Conservation (phyloP, 2,329 filamentous ascomycete species). For the Xylariomycetidae sp. region DNA sequence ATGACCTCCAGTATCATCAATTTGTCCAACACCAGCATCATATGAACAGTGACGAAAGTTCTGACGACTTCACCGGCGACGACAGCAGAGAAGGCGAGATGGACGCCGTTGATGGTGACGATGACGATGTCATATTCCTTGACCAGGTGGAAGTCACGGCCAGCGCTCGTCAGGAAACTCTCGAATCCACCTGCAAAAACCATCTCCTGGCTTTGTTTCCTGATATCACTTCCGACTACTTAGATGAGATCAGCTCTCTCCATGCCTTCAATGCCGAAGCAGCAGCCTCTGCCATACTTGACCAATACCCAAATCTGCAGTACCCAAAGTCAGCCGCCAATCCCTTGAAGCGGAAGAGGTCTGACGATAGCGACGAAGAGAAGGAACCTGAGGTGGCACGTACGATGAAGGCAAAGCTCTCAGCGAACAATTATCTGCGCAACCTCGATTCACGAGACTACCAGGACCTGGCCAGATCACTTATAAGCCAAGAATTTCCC, state of each 20-base stretch:
- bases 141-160: too few relatives aligned
- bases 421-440: constrained; percentile 5
- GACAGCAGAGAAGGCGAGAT: too few relatives aligned
- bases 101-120: too few relatives aligned
- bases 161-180: too few relatives aligned
- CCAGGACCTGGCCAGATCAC: constrained; percentile 10
- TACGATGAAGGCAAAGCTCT: constrained; percentile 14
- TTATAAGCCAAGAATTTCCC: constrained; percentile 34
- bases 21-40: too few relatives aligned
- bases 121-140: too few relatives aligned
- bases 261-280: constrained; percentile 24
- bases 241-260: constrained; percentile 24
- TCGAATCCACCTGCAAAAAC: constrained; percentile 27
- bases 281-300: constrained; percentile 35
- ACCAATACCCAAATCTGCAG: constrained; percentile 28
- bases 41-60: too few relatives aligned
- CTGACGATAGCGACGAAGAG: constrained; percentile 14
- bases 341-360: constrained; percentile 38
- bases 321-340: constrained; percentile 29
- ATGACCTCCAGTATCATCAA: too few relatives aligned
- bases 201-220: constrained; percentile 35
- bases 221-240: constrained; percentile 38
- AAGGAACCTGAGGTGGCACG: constrained; percentile 9
- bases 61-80: too few relatives aligned
- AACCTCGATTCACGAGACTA: constrained; percentile 10